A percentile compares a stretch with the other conserved stretches of the same genome.
Conservation (phyloP, 176 grass and related monocot genomes). For the Oryza brachyantha region DNA sequence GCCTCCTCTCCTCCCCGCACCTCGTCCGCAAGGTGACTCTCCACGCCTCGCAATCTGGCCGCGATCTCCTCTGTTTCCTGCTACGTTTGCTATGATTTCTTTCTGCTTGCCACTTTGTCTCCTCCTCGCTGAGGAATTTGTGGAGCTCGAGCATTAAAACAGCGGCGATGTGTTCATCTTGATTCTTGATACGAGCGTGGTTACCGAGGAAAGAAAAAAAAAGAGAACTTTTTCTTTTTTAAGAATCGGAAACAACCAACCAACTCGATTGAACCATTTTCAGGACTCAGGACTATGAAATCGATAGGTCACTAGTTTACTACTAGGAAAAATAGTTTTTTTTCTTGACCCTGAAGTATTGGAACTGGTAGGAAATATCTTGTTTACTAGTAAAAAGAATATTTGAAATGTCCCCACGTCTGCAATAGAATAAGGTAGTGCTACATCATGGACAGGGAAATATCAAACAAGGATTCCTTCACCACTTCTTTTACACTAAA, state of each 20-base stretch:
- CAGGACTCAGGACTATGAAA: neutral
- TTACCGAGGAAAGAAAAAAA: no score
- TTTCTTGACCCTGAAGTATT: neutral
- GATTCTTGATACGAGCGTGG: neutral
- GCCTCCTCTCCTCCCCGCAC: conserved; percentile 74
- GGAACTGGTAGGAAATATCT: neutral
- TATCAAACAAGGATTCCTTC: neutral
- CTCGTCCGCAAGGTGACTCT: conserved; percentile 66
- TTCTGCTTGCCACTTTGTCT: neutral
- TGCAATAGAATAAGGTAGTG: conserved; percentile 1
- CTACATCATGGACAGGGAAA: neutral
- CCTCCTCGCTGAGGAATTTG: neutral
- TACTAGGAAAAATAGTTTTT: neutral
- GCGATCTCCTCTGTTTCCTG: neutral
- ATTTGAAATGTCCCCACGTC: conserved; percentile 9
- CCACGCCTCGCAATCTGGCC: neutral
- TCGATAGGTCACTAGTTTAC: neutral
- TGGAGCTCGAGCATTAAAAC: neutral
- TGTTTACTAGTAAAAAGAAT: neutral
- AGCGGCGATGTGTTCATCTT: neutral
- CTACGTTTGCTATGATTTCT: neutral
- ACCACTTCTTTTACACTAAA: neutral
- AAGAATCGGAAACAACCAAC: neutral
- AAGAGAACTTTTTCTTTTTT: neutral
- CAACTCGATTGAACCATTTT: no score